Percentiles rank a stretch among this genome's conserved stretches.
These are phyloP conservation scores for Colletotrichum scovillei DNA, from an alignment of 2,329 filamentous ascomycete genomes.

Conservation along the genomic window DNA sequence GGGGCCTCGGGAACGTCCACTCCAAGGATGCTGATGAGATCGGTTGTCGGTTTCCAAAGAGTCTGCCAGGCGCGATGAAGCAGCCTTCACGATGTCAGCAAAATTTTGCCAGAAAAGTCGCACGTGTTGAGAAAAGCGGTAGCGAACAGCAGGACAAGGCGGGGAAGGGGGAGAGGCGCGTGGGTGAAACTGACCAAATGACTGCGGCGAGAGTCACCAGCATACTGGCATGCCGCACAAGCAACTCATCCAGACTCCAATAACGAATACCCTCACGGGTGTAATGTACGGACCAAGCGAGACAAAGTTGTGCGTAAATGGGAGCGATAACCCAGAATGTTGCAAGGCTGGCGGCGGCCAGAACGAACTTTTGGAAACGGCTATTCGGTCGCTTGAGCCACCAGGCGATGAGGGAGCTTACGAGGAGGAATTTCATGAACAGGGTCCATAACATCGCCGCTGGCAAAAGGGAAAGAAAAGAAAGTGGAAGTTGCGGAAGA, in stretches of 20 bases:
- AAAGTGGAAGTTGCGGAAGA: conserved; percentile 9
- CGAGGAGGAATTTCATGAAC: conserved; percentile 36
- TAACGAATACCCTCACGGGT: conserved; percentile 34
- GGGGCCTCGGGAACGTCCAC: conserved; percentile 93
- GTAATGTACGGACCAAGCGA: conserved; percentile 35
- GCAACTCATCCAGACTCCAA: conserved; percentile 58
- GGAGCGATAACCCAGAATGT: conserved; percentile 36
- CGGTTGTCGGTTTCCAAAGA: conserved; percentile 88
- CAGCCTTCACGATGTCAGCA: conserved; percentile 66
- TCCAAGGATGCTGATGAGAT: conserved; percentile 90
- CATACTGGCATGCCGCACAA: conserved; percentile 65
- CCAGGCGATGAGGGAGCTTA: conserved; percentile 38
- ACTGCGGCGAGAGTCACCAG: conserved; percentile 64
- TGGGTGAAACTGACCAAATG: conserved; percentile 58
- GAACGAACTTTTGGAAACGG: conserved; percentile 33
- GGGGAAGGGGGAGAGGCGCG: conserved; percentile 4
- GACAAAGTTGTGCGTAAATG: conserved; percentile 26
- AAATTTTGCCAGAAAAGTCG: background rate
- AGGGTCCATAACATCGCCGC: conserved; percentile 39
- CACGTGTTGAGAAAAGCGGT: background rate
- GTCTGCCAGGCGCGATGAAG: conserved; percentile 89
- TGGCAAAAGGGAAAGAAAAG: conserved; percentile 21
- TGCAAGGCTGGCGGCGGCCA: conserved; percentile 29
- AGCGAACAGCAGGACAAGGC: conserved; percentile 13
- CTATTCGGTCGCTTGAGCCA: conserved; percentile 35